Base-by-base conservation (phyloP, 805 yeast genomes). In the Candida ipomoeae region DNA sequence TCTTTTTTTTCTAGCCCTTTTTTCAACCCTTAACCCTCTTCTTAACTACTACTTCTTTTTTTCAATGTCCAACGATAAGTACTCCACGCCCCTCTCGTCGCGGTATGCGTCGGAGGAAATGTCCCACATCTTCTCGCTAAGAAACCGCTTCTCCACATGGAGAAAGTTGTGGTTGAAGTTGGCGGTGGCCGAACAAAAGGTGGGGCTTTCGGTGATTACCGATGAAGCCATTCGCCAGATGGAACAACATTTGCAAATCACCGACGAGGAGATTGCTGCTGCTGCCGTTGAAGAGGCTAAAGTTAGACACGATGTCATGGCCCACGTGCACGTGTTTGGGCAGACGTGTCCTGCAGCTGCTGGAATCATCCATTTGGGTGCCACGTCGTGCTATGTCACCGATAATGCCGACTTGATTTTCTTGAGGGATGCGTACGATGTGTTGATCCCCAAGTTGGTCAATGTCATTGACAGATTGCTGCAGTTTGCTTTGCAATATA, bases 251-350 rank as follows among this genome's bases (percentile, higher is more conserved):
- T 75, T 92, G 62, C 79, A 70, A 46, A 90, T 94, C 73, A 84
- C 97, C 7, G 97, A 92, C 68, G 95, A 88, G 60, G 98, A 95
- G 65, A 89, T 94, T 56, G 89, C 78, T 51, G 87, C 77, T 51
- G 98, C 99, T 40, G 75, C 91, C 51, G 82, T 81, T 59, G 97
- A 94, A 74, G 99, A 94, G 73, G 96, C 98, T 48, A 90, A 87
- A 68, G 98, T 94, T 51, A 87, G 99, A 77, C 99, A 94, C 71
- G 99, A 94, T 67, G 99, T 94, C 61, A 94, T 94, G 99, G 96
- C 98, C 50, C 99, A 94, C 62, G 99, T 94, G 50, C 99, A 94
- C 67, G 88, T 86, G 51, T 94, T 87, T 68, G 99, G 99, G 59
- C 79, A 84, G 62, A 83, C 88, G 14, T 88, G 96, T 62, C 99